Base-by-base conservation (phyloP, 192 early-diverging fungal genomes). In the Coemansia pectinata region DNA sequence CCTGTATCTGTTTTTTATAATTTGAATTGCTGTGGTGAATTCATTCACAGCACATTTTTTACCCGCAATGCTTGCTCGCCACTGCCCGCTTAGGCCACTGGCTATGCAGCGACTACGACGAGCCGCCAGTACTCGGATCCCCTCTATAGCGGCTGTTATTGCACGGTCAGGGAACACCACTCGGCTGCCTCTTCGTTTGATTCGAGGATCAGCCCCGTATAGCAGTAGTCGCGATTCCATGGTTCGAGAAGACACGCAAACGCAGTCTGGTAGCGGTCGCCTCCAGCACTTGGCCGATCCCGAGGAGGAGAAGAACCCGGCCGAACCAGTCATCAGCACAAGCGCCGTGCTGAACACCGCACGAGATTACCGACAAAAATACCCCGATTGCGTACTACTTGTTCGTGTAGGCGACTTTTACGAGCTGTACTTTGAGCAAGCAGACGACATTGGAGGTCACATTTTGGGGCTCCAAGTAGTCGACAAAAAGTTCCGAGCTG, bases 401-500 rank as follows among this genome's bases (percentile, higher is more conserved):
- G 85, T 89, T 15, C 88, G 88, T 36, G 92, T 93, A 21, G 92
- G 92, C n/a, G 88, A 90, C 62, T 92, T 93, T 64, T 93, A 92
- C 73, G 92, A 93, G 86, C 66, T 92, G 25, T 93, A 92, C 73
- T 90, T 88, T 50, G 85, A 91, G 15, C 90, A 93, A 70, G 92
- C 92, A 0, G 81, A 86, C 47, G 73, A 85, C 7, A 45, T 77
- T 3, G 87, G 88, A 68, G 92, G 88, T 7, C 81, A 87, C 11
- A 65, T 91, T 2, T 69, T 93, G 21, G 89, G 89, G 55, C 74
- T 93, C 29, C 90, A 93, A 42, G 77, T 93, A 59, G 89, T 87
- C 1, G 82, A 86, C 63, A 92, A 90, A 74, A 82, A 87, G 69
- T 86, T 92, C 63, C 78, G 81, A 8, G 72, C 72, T 0, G 84